Percentiles rank a stretch among this genome's conserved stretches.
Evolutionary conservation across 768 basidiomycete genomes (phyloP).

Genomic region (Mycena rebaudengoi): DNA sequence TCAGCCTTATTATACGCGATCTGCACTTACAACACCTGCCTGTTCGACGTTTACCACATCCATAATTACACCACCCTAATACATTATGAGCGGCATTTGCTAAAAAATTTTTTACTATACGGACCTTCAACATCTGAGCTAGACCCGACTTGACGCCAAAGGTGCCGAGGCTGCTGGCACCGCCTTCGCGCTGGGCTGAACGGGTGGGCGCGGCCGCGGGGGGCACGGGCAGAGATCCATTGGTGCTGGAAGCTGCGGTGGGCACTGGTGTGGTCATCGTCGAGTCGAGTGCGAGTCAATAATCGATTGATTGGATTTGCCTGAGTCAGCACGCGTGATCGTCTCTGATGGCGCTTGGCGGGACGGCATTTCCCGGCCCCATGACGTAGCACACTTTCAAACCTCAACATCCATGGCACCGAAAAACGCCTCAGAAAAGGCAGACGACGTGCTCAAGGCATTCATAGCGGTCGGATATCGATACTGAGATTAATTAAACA

Average conservation of each 20-base stretch:
- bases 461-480: slow-evolving; percentile 44
- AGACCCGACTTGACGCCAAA: slow-evolving; percentile 87
- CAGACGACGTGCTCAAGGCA: slow-evolving; percentile 24
- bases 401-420: no score
- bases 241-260: not conserved
- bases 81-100: no score
- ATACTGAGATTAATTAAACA: not conserved
- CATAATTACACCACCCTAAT: slow-evolving; percentile 90
- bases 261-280: slow-evolving; percentile 13
- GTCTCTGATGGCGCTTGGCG: no score
- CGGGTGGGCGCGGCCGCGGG: slow-evolving; percentile 47
- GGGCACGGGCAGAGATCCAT: slow-evolving; percentile 27
- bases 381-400: no score
- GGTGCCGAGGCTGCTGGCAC: slow-evolving; percentile 57
- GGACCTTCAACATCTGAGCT: slow-evolving; percentile 98
- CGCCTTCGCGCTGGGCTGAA: slow-evolving; percentile 47
- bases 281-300: no score
- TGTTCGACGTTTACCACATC: slow-evolving; percentile 87
- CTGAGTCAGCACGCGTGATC: no score
- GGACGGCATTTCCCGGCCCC: no score
- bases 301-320: no score
- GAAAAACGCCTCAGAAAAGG: slow-evolving; percentile 21
- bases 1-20: slow-evolving; percentile 8
- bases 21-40: slow-evolving; percentile 33
- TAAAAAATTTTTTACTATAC: no score